Conservation (phyloP, 306 rosid species). For the Vigna angularis region DNA sequence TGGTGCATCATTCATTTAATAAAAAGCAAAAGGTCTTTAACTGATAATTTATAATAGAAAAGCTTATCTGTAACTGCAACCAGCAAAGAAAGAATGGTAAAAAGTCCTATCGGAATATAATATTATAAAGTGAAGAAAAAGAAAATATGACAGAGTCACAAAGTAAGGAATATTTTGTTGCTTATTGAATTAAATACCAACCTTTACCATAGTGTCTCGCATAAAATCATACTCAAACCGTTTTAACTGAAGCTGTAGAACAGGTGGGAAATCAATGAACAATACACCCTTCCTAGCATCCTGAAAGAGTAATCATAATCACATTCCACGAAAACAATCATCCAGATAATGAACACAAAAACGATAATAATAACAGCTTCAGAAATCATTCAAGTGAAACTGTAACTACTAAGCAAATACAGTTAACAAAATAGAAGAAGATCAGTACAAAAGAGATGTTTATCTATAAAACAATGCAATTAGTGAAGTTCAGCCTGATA, state of each 20-base stretch:
- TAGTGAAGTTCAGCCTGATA: slow-evolving; percentile 27
- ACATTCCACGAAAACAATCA: slow-evolving; percentile 10
- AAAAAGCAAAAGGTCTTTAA: neutral
- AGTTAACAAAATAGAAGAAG: neutral
- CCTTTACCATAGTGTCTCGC: slow-evolving; percentile 96
- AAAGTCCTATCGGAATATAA: neutral
- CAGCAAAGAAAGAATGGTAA: neutral
- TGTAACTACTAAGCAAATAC: neutral
- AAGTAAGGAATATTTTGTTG: slow-evolving; percentile 18
- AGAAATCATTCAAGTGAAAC: neutral
- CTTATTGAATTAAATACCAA: slow-evolving; percentile 50
- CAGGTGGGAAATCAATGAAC: slow-evolving; percentile 97
- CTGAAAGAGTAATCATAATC: slow-evolving; percentile 54
- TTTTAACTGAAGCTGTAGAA: slow-evolving; percentile 95
- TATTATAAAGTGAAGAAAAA: neutral
- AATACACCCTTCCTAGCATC: slow-evolving; percentile 93
- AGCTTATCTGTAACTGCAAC: slow-evolving; percentile 21
- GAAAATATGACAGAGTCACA: slow-evolving; percentile 34
- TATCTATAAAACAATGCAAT: neutral
- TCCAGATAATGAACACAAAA: neutral
- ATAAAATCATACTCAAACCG: slow-evolving; percentile 90
- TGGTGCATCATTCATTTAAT: neutral
- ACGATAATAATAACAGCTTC: neutral
- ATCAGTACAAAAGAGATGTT: neutral
- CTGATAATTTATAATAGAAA: neutral